These are phyloP conservation scores for Waitea zeae DNA, from an alignment of 1,284 basidiomycete species.

Conservation along the genomic window DNA sequence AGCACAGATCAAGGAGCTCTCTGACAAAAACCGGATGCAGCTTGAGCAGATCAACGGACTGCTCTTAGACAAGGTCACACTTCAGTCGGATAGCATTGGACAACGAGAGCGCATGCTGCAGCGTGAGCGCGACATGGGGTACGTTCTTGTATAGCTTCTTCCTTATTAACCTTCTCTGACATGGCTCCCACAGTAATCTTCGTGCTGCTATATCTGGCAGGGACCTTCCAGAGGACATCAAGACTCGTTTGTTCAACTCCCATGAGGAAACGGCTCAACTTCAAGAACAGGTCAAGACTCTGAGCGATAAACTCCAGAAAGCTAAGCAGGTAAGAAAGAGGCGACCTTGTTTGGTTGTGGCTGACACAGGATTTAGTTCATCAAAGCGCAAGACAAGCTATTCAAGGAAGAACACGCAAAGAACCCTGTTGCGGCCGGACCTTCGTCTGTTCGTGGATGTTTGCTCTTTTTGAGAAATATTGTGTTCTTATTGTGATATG, in stretches of 20 bases:
- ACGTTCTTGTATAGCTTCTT: slow-evolving; percentile 10
- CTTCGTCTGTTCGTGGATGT: slow-evolving; percentile 12
- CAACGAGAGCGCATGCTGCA: slow-evolving; percentile 73
- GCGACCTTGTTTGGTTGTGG: slow-evolving; percentile 6
- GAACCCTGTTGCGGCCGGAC: too few species aligned
- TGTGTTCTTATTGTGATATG: slow-evolving; percentile 2
- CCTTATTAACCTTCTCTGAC: not conserved
- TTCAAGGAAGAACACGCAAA: slow-evolving; percentile 63
- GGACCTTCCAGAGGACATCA: slow-evolving; percentile 68
- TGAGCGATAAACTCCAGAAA: slow-evolving; percentile 68
- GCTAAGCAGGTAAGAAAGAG: slow-evolving; percentile 46
- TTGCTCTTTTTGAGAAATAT: too few species aligned
- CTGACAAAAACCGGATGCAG: slow-evolving; percentile 82
- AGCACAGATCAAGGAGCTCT: slow-evolving; percentile 52
- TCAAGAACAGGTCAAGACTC: slow-evolving; percentile 54
- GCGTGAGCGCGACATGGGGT: slow-evolving; percentile 68
- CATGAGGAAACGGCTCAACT: slow-evolving; percentile 63
- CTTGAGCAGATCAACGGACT: slow-evolving; percentile 80
- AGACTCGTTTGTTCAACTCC: slow-evolving; percentile 53
- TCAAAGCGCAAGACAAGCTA: slow-evolving; percentile 81
- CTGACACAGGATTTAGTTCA: slow-evolving; percentile 37
- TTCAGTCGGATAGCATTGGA: slow-evolving; percentile 77
- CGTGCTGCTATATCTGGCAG: slow-evolving; percentile 56
- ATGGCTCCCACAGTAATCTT: slow-evolving; percentile 34
- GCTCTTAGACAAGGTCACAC: slow-evolving; percentile 78